Conservation (phyloP, 192 early-diverging fungal species). For the Haplosporangium gracile region DNA sequence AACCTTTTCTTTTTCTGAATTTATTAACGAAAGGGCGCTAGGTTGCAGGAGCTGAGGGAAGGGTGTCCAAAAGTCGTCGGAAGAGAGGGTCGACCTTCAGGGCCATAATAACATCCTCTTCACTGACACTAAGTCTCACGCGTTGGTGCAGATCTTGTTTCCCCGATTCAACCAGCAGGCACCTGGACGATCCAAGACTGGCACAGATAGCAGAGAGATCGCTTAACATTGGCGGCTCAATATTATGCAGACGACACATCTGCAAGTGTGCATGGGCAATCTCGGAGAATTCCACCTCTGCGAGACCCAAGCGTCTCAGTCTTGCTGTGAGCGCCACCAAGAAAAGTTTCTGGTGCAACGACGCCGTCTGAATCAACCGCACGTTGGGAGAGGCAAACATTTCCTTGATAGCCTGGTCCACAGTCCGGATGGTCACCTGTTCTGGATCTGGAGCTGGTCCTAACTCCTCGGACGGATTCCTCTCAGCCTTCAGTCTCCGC, state of each 20-base stretch:
- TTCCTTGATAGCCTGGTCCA: conserved; percentile 87
- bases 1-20: not conserved
- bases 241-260: conserved; percentile 74
- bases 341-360: conserved; percentile 90
- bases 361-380: conserved; percentile 77
- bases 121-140: conserved; percentile 77
- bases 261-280: conserved; percentile 77
- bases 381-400: conserved; percentile 87
- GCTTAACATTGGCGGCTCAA: conserved; percentile 69
- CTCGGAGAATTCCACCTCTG: conserved; percentile 81
- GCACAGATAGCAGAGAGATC: conserved; percentile 75
- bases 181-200: conserved; percentile 71
- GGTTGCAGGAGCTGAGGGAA: conserved; percentile 24
- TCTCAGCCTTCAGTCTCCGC: conserved; percentile 20
- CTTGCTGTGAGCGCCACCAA: conserved; percentile 76
- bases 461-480: conserved; percentile 6
- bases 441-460: conserved; percentile 18
- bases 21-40: not conserved
- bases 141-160: conserved; percentile 76
- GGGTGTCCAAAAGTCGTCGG: conserved; percentile 35
- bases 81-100: conserved; percentile 74
- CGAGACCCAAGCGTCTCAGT: conserved; percentile 74
- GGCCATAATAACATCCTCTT: conserved; percentile 86
- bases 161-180: conserved; percentile 73
- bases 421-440: conserved; percentile 76